Base-by-base conservation (phyloP, 2,329 filamentous ascomycete genomes). In the Lasiodiplodia theobromae region DNA sequence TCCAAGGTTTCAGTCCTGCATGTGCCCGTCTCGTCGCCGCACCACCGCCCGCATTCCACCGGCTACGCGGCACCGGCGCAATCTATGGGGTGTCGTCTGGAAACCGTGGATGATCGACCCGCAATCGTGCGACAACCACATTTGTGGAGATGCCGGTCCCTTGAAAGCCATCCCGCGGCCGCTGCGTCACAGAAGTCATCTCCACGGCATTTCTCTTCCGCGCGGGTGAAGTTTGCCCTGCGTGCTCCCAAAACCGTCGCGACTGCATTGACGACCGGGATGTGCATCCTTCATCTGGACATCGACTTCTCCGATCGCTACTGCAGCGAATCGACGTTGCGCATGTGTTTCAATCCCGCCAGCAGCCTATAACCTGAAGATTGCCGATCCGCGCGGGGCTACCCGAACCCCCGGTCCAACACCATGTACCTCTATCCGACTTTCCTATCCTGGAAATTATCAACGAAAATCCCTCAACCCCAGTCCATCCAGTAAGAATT, bases 1-100 rank as follows among this genome's bases (percentile, higher is more conserved):
- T 60, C 57, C 57, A 21, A 31, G 10, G 40, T 63, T 63, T 63
- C 40, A 64, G 44, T 51, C 25, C 40, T 51, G 58, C 58, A 60
- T 47, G 34, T 21, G 7, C 11, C 56, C 31, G 23, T 14, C 25
- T 37, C 16, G 25, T n/a, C 6, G 21, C 23, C 38, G 21, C 11
- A 3, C n/a, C 16, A 4, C 31, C 18, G 28, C n/a, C 18, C 53
- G 10, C 18, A 6, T 16, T 5, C 18, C 12, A 25, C 21, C 58
- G 58, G 58, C 58, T 63, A 51, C 40, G 2, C 58, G 58, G 58
- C 58, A 63, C 40, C 31, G 14, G 37, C 23, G 34, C 58, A 34
- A 63, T 49, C 11, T 63, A 34, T 21, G 58, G 51, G 21, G 40
- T 51, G 58, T 63, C 58, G 58, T 63, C 25, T 51, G 49, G 58